A percentile compares a stretch with the other conserved stretches of the same genome.
phyloP scores from a whole-genome alignment of 495 filamentous ascomycete species.

The Parathielavia hyrcaniae region DNA sequence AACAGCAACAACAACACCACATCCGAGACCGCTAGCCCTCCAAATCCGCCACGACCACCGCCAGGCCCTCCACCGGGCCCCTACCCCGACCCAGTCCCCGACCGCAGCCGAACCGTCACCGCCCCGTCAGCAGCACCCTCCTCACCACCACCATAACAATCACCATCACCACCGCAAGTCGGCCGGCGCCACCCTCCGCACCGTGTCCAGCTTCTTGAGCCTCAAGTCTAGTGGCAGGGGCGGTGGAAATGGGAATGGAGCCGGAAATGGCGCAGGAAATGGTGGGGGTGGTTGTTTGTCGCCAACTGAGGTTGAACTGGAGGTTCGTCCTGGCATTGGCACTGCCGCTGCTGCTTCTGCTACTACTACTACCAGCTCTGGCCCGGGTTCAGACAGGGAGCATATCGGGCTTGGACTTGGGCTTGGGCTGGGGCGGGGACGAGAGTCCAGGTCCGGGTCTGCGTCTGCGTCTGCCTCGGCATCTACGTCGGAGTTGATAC shows the following conservation, averaged over 20 bases:
- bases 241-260: neutral
- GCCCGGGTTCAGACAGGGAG: no score
- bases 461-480: neutral
- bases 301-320: no score
- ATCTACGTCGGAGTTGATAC: neutral
- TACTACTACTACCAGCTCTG: no score
- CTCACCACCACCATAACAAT: neutral
- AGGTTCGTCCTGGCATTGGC: no score
- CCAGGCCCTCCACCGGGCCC: neutral
- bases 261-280: no score
- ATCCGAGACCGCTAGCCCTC: neutral
- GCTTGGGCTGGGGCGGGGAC: no score
- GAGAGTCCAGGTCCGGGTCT: no score
- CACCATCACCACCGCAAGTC: conserved; percentile 8
- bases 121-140: neutral
- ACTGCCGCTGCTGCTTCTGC: no score
- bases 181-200: conserved; percentile 1
- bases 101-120: neutral
- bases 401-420: no score
- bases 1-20: neutral
- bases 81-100: neutral
- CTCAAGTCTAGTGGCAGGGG: neutral
- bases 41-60: neutral
- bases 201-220: conserved; percentile 8
- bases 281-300: no score